Base-by-base conservation (phyloP, 2,329 filamentous ascomycete species). In the Fusarium keratoplasticum region DNA sequence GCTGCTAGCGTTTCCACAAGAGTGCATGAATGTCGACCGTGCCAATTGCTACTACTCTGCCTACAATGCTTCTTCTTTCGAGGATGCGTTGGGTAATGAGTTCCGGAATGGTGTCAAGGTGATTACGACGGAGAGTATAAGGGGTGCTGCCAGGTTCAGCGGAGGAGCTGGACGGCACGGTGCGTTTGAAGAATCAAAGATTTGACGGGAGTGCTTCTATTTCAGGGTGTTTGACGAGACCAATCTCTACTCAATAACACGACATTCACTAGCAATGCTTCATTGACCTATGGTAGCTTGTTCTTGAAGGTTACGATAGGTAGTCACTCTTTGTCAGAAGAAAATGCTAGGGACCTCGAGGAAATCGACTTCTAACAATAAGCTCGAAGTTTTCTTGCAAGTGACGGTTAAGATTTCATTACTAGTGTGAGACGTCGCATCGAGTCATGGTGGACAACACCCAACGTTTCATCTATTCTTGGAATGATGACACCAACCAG, bases 11-110 rank as follows among this genome's bases (percentile, higher is more conserved):
- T 90, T 90, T 57, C 88, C 88, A 3, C 85, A 89, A 72, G 75
- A 78, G 6, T 89, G 87, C 73, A 85, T 90, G 84, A 88, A 86
- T 61, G 79, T 78, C 3, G 88, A 90, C 75, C 81, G 88, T 4
- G 76, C 74, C 5, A 86, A 82, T 11, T 84, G 83, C 38, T 89
- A 89, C 68, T 86, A 90, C 76, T 82, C 85, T 18, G 83, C 84
- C 0, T 90, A 87, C 67, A 78, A 85, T 10, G 86, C 88, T 1
- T 72, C 69, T 0, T 86, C 83, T 2, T 85, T 90, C 14, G 82
- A 87, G 50, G 87, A 90, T 75, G 88, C 87, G 0, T 65, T 89
- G 79, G 77, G 76, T 38, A 82, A 82, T 69, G 88, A 89, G 72
- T 88, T 84, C 75, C 81, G 84, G 6, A 76, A 83, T 31, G 87